Evolutionary conservation across 257 asterid species (phyloP).

Genomic region (Fraxinus anomala): DNA sequence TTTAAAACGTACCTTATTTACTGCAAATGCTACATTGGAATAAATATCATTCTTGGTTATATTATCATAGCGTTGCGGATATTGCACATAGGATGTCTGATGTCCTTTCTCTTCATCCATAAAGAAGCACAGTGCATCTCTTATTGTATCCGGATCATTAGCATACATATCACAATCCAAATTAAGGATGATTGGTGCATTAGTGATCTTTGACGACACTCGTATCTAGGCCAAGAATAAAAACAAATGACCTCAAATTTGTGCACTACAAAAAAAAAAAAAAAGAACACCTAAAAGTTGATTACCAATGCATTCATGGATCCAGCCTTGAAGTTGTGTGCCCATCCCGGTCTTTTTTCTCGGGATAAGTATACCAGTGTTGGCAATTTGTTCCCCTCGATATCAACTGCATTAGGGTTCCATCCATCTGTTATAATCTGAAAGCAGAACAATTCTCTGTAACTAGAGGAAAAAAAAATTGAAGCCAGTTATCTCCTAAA

Average conservation of each 20-base stretch:
- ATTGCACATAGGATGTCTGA: conserved; percentile 50
- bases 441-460: conserved; percentile 32
- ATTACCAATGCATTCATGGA: conserved; percentile 63
- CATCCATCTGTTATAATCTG: conserved; percentile 51
- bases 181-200: conserved; percentile 76
- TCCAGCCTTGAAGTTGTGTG: conserved; percentile 72
- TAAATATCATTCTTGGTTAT: conserved; percentile 56
- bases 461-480: background rate
- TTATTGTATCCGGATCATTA: conserved; percentile 64
- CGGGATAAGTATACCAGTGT: conserved; percentile 56
- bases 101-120: conserved; percentile 64
- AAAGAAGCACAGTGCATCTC: conserved; percentile 74
- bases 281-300: no score
- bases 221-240: conserved; percentile 52
- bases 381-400: conserved; percentile 46
- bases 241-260: background rate
- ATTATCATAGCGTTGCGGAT: conserved; percentile 64
- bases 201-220: conserved; percentile 73
- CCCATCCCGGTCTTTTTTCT: conserved; percentile 48
- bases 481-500: background rate
- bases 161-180: conserved; percentile 93
- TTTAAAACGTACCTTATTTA: conserved; percentile 35
- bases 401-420: conserved; percentile 34
- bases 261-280: no score
- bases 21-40: conserved; percentile 30